These are phyloP conservation scores for Vitis cinerea DNA, from an alignment of 164 flowering plant genomes.

Conservation along the genomic window DNA sequence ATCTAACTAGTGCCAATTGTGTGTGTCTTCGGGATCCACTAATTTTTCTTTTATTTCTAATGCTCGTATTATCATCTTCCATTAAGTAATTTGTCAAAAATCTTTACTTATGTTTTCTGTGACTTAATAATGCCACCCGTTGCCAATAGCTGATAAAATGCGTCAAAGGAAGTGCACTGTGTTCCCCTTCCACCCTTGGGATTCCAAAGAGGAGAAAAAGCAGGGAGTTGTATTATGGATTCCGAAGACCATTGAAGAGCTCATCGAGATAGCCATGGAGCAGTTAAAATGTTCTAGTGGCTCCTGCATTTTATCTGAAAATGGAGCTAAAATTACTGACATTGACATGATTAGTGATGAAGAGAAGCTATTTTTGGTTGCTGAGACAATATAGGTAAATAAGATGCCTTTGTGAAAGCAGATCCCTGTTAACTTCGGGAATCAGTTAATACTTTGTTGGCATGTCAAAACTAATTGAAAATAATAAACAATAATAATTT, in stretches of 20 bases:
- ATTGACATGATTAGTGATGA: constrained; percentile 14
- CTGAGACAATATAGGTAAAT: too few species aligned
- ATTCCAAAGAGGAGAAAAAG: constrained; percentile 8
- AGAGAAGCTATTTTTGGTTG: constrained; percentile 15
- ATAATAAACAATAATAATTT: too few species aligned
- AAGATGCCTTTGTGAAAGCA: too few species aligned
- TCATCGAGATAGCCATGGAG: constrained; percentile 10
- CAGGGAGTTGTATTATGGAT: constrained; percentile 23
- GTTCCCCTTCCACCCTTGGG: constrained; percentile 18
- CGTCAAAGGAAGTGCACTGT: constrained; percentile 17
- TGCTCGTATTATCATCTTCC: neutral
- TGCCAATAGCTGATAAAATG: constrained; percentile 1
- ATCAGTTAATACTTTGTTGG: too few species aligned
- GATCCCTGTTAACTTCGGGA: too few species aligned
- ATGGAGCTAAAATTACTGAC: constrained; percentile 20
- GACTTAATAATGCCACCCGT: neutral
- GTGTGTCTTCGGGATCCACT: too few species aligned
- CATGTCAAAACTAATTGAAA: too few species aligned
- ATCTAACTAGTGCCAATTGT: too few species aligned
- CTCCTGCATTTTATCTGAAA: constrained; percentile 14
- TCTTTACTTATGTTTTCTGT: neutral
- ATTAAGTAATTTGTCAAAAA: neutral
- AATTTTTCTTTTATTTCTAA: neutral
- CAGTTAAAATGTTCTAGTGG: neutral
- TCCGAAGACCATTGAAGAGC: constrained; percentile 23